These are phyloP conservation scores for Kalmanozyma brasiliensis DNA, from an alignment of 1,284 basidiomycete species.

Conservation along the genomic window DNA sequence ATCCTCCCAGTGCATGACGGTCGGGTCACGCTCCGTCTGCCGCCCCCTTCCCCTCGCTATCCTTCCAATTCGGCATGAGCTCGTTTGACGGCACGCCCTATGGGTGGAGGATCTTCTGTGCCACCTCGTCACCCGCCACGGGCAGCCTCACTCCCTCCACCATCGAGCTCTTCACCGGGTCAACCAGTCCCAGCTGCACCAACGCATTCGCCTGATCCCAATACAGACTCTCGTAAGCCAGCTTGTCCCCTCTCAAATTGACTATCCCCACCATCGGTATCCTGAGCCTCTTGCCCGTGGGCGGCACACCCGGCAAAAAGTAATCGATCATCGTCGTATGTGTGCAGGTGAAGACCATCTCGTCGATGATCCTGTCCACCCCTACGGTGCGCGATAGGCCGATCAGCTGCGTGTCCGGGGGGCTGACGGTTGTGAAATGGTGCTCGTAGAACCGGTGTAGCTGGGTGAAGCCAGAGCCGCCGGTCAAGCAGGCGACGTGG, in stretches of 20 bases:
- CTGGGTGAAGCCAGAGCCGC: slow-evolving; percentile 24
- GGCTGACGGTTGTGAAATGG: slow-evolving; percentile 30
- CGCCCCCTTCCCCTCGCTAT: slow-evolving; percentile 22
- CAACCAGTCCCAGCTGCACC: slow-evolving; percentile 21
- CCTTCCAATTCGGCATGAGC: slow-evolving; percentile 38
- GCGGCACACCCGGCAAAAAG: slow-evolving; percentile 33
- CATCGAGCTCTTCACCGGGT: slow-evolving; percentile 17
- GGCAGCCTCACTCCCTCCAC: slow-evolving; percentile 9
- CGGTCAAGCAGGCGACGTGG: slow-evolving; percentile 38
- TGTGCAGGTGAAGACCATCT: slow-evolving; percentile 38
- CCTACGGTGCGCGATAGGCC: slow-evolving; percentile 28
- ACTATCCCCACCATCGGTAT: slow-evolving; percentile 44
- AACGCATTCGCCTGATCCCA: slow-evolving; percentile 40
- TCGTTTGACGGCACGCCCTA: slow-evolving; percentile 31
- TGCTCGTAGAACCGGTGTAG: slow-evolving; percentile 34
- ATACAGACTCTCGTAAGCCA: slow-evolving; percentile 39
- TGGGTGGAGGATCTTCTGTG: slow-evolving; percentile 37
- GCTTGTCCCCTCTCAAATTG: slow-evolving; percentile 39
- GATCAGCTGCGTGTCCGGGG: slow-evolving; percentile 20
- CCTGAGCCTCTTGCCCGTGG: slow-evolving; percentile 20
- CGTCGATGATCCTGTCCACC: slow-evolving; percentile 33
- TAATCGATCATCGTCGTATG: slow-evolving; percentile 39
- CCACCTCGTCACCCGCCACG: slow-evolving; percentile 31
- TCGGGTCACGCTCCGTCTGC: slow-evolving; percentile 1
- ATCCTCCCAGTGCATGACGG: no score